phyloP scores from a whole-genome alignment of 208 protist species.

The Trypanosoma lewisi region DNA sequence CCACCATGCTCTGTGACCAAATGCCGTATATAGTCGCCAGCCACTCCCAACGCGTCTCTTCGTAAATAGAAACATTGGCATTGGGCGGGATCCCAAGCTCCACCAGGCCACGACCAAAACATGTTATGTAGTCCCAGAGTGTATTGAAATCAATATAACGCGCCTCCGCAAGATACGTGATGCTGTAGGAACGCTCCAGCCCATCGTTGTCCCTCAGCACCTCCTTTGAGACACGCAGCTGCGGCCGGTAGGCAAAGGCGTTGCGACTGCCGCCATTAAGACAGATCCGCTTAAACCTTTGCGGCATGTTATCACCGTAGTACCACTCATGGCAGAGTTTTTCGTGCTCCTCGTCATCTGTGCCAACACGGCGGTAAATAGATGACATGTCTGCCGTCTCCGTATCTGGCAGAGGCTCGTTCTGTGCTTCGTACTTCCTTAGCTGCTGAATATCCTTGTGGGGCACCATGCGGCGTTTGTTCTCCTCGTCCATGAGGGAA shows the following conservation, averaged over 20 bases:
- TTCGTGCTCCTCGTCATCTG: conserved; percentile 29
- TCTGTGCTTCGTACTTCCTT: conserved; percentile 31
- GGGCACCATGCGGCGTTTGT: conserved; percentile 25
- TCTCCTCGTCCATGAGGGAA: conserved; percentile 36
- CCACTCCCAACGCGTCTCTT: conserved; percentile 86
- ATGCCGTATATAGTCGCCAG: conserved; percentile 70
- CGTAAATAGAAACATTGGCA: conserved; percentile 67
- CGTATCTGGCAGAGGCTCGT: conserved; percentile 28
- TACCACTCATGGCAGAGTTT: conserved; percentile 23
- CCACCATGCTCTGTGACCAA: conserved; percentile 61
- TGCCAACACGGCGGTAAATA: conserved; percentile 43
- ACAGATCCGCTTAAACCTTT: conserved; percentile 28
- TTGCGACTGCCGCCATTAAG: conserved; percentile 12
- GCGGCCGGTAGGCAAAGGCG: conserved; percentile 42
- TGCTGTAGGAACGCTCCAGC: conserved; percentile 33
- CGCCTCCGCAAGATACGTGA: conserved; percentile 48
- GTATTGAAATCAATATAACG: too few relatives aligned
- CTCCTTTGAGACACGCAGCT: conserved; percentile 28
- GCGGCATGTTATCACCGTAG: conserved; percentile 27
- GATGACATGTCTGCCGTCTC: conserved; percentile 31
- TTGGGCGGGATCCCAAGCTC: conserved; percentile 39
- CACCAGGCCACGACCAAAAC: too few relatives aligned
- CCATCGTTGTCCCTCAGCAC: conserved; percentile 30
- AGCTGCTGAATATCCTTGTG: conserved; percentile 41
- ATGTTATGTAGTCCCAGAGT: too few relatives aligned